Conservation (phyloP, 2,329 filamentous ascomycete species). For the Alternaria sp. region DNA sequence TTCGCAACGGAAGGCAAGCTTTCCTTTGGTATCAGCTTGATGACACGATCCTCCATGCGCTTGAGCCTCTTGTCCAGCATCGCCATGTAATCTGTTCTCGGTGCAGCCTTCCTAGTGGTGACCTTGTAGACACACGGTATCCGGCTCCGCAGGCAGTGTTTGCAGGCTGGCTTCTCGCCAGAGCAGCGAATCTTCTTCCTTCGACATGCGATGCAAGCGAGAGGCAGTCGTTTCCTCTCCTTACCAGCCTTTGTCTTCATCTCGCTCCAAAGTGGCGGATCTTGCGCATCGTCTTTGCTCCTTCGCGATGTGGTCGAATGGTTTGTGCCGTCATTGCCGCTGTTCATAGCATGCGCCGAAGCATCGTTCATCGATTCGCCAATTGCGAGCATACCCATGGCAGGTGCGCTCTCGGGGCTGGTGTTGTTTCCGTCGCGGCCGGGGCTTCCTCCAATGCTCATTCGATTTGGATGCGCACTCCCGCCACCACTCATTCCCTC, state of each 20-base stretch:
- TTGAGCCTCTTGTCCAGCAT: constrained; percentile 97
- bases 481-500: constrained; percentile 36
- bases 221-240: constrained; percentile 87
- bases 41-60: constrained; percentile 96
- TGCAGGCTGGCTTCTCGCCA: constrained; percentile 96
- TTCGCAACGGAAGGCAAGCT: constrained; percentile 72
- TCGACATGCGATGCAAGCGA: constrained; percentile 94
- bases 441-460: constrained; percentile 44
- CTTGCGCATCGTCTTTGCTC: constrained; percentile 41
- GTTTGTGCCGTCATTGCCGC: constrained; percentile 36
- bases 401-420: constrained; percentile 45
- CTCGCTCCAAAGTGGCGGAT: constrained; percentile 57
- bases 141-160: constrained; percentile 89
- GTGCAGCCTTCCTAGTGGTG: constrained; percentile 90
- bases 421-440: constrained; percentile 43
- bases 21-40: constrained; percentile 90
- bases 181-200: constrained; percentile 98
- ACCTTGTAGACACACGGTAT: constrained; percentile 98
- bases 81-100: constrained; percentile 97
- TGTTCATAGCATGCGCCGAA: constrained; percentile 32
- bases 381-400: constrained; percentile 39
- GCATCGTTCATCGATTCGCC: constrained; percentile 37
- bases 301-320: constrained; percentile 30
- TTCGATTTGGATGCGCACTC: constrained; percentile 35
- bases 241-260: constrained; percentile 78